Evolutionary conservation across 2,329 filamentous ascomycete genomes (phyloP).

Genomic region (Monosporascus sp.): DNA sequence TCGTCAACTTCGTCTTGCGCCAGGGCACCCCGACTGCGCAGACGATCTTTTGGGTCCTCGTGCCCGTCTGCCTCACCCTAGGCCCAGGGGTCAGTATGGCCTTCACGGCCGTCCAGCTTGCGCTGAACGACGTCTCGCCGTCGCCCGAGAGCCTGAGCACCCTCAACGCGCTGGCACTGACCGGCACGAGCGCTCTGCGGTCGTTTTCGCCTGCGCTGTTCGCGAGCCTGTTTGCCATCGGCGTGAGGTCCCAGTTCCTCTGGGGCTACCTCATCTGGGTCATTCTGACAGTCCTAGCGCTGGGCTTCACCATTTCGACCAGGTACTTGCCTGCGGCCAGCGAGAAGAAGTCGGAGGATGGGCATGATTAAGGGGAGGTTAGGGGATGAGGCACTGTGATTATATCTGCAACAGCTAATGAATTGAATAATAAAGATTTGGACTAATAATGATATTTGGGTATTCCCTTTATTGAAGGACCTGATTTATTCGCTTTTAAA

Average conservation of each 20-base stretch:
- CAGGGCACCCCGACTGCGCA: slow-evolving; percentile 30
- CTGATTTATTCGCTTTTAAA: too few species aligned
- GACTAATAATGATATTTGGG: too few species aligned
- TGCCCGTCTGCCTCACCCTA: slow-evolving; percentile 39
- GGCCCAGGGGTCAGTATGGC: slow-evolving; percentile 62
- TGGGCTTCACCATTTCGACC: slow-evolving; percentile 26
- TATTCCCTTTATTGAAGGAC: too few species aligned
- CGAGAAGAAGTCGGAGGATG: slow-evolving; percentile 16
- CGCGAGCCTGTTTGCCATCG: slow-evolving; percentile 62
- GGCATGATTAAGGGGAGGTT: slow-evolving; percentile 1
- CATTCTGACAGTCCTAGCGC: slow-evolving; percentile 38
- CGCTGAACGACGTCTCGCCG: slow-evolving; percentile 68
- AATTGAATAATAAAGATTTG: too few species aligned
- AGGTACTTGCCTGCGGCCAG: slow-evolving; percentile 29
- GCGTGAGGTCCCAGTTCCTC: slow-evolving; percentile 55
- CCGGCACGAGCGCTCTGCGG: slow-evolving; percentile 54
- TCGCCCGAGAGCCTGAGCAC: slow-evolving; percentile 59
- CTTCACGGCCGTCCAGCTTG: slow-evolving; percentile 67
- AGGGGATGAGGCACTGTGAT: too few species aligned
- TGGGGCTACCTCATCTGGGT: slow-evolving; percentile 63
- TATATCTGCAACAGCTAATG: too few species aligned
- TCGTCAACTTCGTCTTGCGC: slow-evolving; percentile 52
- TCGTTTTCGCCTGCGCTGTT: slow-evolving; percentile 62
- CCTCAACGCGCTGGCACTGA: slow-evolving; percentile 64
- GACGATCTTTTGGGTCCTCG: slow-evolving; percentile 52